Evolutionary conservation across 2,329 filamentous ascomycete species (phyloP), one percentile per base, ranked within the genome.

Genomic region (Trichoderma brevicompactum): DNA sequence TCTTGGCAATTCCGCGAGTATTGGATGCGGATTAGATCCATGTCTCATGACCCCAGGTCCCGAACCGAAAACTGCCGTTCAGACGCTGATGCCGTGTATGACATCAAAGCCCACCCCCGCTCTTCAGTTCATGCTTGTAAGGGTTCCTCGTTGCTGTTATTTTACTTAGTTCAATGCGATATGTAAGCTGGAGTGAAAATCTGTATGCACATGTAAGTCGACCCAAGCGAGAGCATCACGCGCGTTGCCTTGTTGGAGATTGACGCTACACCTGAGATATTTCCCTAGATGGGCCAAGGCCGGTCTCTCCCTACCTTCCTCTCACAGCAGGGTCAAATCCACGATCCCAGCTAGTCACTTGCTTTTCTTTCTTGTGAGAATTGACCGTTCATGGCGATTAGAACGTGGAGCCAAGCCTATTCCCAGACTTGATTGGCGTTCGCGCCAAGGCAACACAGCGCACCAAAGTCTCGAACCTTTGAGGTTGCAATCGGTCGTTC

Each of bases 211-310:
- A 55, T 61, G 56, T 49, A 55, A 55, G 49, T 65, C 34, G 40
- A 40, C 43, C 56, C 48, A 55, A 41, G 23, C 44, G 34, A 40
- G 23, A 49, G 41, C 40, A 65, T 65, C 64, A 65, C 64, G 64
- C 64, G 64, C 49, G 23, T 34, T 43, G 12, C 56, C 64, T 2
- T 8, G 43, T 40, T 58, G 32, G 28, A 64, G 43, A 41, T 52
- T 40, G 62, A 64, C 50, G 64, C 40, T 60, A 49, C 64, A 60
- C 36, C 44, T 28, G 23, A 28, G 23, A 55, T 34, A 52, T 49
- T 41, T 43, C 50, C 36, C 56, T 28, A 50, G 48, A 49, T 17
- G 40, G 49, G 56, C 56, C 34, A 56, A 49, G 44, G 19, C 40
- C 34, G 23, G 17, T 5, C 28, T 48, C 64, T 55, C 56, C 56